Conservation (phyloP, 495 filamentous ascomycete species). For the Trichoderma virens region DNA sequence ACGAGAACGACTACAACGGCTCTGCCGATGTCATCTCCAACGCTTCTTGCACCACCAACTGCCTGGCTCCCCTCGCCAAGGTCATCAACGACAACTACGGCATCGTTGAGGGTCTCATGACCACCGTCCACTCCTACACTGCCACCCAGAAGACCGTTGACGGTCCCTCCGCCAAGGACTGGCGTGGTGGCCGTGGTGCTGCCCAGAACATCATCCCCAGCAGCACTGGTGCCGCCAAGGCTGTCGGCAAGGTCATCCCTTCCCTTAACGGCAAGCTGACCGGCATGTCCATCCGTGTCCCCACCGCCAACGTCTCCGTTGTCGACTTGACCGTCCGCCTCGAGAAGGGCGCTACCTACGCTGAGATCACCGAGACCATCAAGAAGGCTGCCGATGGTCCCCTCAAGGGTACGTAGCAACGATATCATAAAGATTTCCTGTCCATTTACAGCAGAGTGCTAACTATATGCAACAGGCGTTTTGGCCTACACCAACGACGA, state of each 20-base stretch:
- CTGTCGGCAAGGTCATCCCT: slow-evolving; percentile 99
- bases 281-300: slow-evolving; percentile 98
- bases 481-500: slow-evolving; percentile 96
- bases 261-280: slow-evolving; percentile 97
- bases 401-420: slow-evolving; percentile 69
- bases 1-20: slow-evolving; percentile 84
- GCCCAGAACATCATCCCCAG: slow-evolving; percentile 99
- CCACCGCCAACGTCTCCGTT: slow-evolving; percentile 97
- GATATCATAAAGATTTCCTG: neutral
- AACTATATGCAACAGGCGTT: slow-evolving; percentile 52
- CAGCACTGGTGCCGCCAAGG: slow-evolving; percentile 99
- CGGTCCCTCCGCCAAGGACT: slow-evolving; percentile 96
- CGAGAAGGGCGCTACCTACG: slow-evolving; percentile 85
- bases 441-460: slow-evolving; percentile 19
- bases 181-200: slow-evolving; percentile 96
- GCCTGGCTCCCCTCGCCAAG: slow-evolving; percentile 97
- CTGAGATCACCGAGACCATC: slow-evolving; percentile 85
- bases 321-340: slow-evolving; percentile 93
- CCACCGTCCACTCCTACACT: slow-evolving; percentile 99
- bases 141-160: slow-evolving; percentile 99
- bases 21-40: slow-evolving; percentile 93
- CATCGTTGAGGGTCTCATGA: slow-evolving; percentile 99
- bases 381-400: slow-evolving; percentile 80
- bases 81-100: slow-evolving; percentile 95
- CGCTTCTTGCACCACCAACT: slow-evolving; percentile 99